phyloP scores from a whole-genome alignment of 2,329 filamentous ascomycete genomes.

The Talaromyces sp. region DNA sequence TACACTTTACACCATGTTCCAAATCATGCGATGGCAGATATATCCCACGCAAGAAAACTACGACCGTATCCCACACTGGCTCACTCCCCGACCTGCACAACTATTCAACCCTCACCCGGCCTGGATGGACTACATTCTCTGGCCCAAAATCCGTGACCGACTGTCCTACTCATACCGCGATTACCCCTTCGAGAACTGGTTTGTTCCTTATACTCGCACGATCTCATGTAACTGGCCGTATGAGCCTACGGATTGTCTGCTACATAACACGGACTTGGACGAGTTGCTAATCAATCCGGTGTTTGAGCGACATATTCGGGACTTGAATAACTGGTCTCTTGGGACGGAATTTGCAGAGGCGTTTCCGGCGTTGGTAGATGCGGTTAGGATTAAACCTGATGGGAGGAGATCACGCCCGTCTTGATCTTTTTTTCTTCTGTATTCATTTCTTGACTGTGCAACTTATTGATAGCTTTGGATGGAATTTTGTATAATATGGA shows the following conservation, averaged over 20 bases:
- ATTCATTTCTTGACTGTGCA: not conserved
- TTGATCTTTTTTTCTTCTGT: not conserved
- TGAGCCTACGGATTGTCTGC: constrained; percentile 63
- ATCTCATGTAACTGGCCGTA: constrained; percentile 81
- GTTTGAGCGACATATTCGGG: constrained; percentile 72
- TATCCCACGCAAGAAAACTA: constrained; percentile 74
- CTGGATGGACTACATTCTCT: constrained; percentile 80
- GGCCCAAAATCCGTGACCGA: constrained; percentile 68
- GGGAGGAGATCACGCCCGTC: not conserved
- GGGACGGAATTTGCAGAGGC: constrained; percentile 62
- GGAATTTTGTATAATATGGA: not conserved
- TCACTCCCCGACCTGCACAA: constrained; percentile 62
- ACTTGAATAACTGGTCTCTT: constrained; percentile 75
- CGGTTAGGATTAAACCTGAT: constrained; percentile 30
- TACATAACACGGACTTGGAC: constrained; percentile 48
- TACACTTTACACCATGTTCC: constrained; percentile 79
- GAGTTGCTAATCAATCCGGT: constrained; percentile 78
- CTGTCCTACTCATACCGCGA: constrained; percentile 52
- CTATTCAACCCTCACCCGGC: constrained; percentile 63
- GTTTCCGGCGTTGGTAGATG: constrained; percentile 55
- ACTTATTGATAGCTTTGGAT: not conserved
- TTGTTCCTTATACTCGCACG: constrained; percentile 72
- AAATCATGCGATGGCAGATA: constrained; percentile 80
- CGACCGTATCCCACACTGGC: constrained; percentile 68
- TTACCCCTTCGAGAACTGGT: constrained; percentile 73